A percentile compares a stretch with the other conserved stretches of the same genome.
phyloP scores from a whole-genome alignment of 2,329 filamentous ascomycete genomes.

The Lasiodiplodia citricola region DNA sequence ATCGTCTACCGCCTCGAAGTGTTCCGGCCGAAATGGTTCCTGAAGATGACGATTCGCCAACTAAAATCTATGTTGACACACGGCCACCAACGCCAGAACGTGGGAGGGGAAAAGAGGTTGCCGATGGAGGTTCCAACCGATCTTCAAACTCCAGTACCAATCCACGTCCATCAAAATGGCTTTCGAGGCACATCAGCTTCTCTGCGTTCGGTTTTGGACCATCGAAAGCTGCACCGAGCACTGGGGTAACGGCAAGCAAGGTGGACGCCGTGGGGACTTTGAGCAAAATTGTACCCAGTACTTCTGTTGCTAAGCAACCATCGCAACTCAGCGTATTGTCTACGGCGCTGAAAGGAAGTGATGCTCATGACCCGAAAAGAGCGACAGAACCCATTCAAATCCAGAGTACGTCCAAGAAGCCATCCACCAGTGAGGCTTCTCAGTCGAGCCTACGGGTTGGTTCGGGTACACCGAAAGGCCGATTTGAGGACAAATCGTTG shows the following conservation, averaged over 20 bases:
- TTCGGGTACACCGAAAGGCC: slow-evolving; percentile 22
- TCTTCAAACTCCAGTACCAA: slow-evolving; percentile 20
- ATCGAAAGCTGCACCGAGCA: slow-evolving; percentile 35
- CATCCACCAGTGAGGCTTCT: background rate
- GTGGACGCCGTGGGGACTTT: slow-evolving; percentile 8
- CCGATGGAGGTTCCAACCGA: background rate
- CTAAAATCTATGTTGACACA: background rate
- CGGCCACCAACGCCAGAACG: slow-evolving; percentile 12
- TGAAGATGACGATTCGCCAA: background rate
- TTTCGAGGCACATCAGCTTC: slow-evolving; percentile 46
- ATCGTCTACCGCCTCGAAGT: slow-evolving; percentile 8
- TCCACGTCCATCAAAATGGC: slow-evolving; percentile 18
- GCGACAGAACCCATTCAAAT: slow-evolving; percentile 47
- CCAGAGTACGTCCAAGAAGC: slow-evolving; percentile 35
- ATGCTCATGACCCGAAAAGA: slow-evolving; percentile 35
- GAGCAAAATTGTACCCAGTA: slow-evolving; percentile 21
- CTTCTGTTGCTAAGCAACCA: slow-evolving; percentile 35
- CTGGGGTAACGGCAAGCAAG: slow-evolving; percentile 17
- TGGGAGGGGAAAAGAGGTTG: slow-evolving; percentile 15
- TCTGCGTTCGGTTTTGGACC: slow-evolving; percentile 38
- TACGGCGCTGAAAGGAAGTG: slow-evolving; percentile 10
- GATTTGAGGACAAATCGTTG: slow-evolving; percentile 8
- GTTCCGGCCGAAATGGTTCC: background rate
- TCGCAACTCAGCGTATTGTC: slow-evolving; percentile 36
- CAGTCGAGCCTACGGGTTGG: slow-evolving; percentile 15